Evolutionary conservation across 2,329 filamentous ascomycete genomes (phyloP).

Genomic region (Scedosporium apiospermum): DNA sequence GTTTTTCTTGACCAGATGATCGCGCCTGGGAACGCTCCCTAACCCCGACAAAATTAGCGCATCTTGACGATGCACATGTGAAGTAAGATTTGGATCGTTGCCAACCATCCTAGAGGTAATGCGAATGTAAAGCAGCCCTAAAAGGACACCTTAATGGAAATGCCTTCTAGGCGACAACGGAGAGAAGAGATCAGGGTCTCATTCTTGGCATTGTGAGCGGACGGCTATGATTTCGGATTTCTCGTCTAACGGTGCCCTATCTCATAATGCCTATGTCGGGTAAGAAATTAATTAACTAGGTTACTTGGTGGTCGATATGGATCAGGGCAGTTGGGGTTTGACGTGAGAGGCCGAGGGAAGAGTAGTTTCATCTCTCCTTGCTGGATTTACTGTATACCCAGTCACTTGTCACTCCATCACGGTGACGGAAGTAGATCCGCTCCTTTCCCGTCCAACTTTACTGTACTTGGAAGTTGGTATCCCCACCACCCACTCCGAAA

Average conservation of each 20-base stretch:
- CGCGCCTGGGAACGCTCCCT: too few relatives aligned
- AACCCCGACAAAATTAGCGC: too few relatives aligned
- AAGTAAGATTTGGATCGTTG: too few relatives aligned
- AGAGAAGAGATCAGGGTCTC: neutral
- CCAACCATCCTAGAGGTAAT: too few relatives aligned
- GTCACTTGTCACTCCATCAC: neutral
- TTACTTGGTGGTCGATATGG: neutral
- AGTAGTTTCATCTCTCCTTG: neutral
- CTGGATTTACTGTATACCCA: neutral
- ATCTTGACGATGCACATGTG: too few relatives aligned
- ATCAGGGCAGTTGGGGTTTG: neutral
- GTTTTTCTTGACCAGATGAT: too few relatives aligned
- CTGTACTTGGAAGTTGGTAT: neutral
- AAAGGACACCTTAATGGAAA: too few relatives aligned
- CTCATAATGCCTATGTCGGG: neutral
- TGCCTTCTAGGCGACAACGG: too few relatives aligned
- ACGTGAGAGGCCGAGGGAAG: neutral
- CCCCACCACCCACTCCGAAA: neutral
- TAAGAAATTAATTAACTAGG: neutral
- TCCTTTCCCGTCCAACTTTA: neutral
- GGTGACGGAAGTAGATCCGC: neutral
- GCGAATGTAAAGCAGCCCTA: too few relatives aligned
- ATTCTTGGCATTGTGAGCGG: neutral
- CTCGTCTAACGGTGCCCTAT: neutral
- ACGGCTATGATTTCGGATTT: neutral